phyloP scores from a whole-genome alignment of 768 basidiomycete genomes.

The Cyathus striatus region DNA sequence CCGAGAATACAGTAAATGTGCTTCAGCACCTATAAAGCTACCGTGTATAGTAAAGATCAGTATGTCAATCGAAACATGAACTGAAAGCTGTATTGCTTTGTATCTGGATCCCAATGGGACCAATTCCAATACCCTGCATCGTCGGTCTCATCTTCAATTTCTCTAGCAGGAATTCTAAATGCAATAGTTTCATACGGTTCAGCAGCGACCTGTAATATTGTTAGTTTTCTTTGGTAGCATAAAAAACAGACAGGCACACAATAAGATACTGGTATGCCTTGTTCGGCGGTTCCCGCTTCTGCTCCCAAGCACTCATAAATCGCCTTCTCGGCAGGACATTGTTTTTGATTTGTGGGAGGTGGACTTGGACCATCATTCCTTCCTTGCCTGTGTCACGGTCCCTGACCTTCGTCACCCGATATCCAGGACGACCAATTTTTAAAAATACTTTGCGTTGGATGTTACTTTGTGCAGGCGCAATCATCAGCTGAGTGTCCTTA shows the following conservation, averaged over 20 bases:
- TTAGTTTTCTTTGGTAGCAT: slow-evolving; percentile 26
- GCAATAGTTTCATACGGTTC: slow-evolving; percentile 99
- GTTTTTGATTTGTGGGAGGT: slow-evolving; percentile 89
- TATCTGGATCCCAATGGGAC: slow-evolving; percentile 99
- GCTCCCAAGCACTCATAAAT: slow-evolving; percentile 98
- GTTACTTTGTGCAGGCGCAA: slow-evolving; percentile 73
- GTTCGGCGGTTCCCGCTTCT: slow-evolving; percentile 91
- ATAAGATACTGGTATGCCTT: slow-evolving; percentile 97
- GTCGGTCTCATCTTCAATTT: slow-evolving; percentile 93
- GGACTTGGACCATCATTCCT: slow-evolving; percentile 97
- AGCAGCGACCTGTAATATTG: slow-evolving; percentile 76
- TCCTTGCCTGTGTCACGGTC: slow-evolving; percentile 88
- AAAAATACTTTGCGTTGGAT: slow-evolving; percentile 93
- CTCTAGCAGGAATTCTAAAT: slow-evolving; percentile 96
- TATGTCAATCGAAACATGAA: slow-evolving; percentile 83
- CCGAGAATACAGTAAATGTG: too few species aligned
- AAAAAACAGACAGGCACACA: slow-evolving; percentile 43
- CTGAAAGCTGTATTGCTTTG: slow-evolving; percentile 96
- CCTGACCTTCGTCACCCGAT: slow-evolving; percentile 94
- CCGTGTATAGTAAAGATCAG: too few species aligned
- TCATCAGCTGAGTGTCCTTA: slow-evolving; percentile 88
- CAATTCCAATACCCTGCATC: slow-evolving; percentile 92
- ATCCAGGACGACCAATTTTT: slow-evolving; percentile 95
- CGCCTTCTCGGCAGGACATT: slow-evolving; percentile 80
- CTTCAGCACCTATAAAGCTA: too few species aligned